These are phyloP conservation scores for Erysiphe neolycopersici DNA, from an alignment of 2,329 filamentous ascomycete species.

Conservation along the genomic window DNA sequence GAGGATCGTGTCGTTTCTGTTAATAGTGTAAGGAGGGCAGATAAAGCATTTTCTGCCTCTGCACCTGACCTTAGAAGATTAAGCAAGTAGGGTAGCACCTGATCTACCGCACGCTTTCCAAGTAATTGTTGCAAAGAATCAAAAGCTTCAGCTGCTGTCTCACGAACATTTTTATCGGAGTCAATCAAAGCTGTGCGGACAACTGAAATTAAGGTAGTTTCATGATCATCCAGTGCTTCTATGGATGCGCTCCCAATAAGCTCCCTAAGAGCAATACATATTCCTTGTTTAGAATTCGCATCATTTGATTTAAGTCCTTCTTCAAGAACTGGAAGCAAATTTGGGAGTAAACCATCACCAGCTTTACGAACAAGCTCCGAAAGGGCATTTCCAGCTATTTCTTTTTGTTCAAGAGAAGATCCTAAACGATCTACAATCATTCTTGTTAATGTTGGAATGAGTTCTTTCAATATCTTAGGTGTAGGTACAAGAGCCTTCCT, in stretches of 20 bases:
- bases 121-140: constrained; percentile 82
- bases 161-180: constrained; percentile 65
- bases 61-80: constrained; percentile 66
- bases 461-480: constrained; percentile 76
- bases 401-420: constrained; percentile 92
- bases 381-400: constrained; percentile 90
- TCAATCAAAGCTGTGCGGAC: constrained; percentile 84
- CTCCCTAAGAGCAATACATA: constrained; percentile 85
- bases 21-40: constrained; percentile 75
- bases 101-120: constrained; percentile 83
- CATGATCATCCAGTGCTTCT: constrained; percentile 77
- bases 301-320: constrained; percentile 79
- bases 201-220: constrained; percentile 83
- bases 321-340: constrained; percentile 69
- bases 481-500: constrained; percentile 24
- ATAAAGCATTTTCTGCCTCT: constrained; percentile 73
- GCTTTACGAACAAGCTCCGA: constrained; percentile 94
- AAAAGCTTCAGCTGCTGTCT: constrained; percentile 90
- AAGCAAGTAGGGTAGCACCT: constrained; percentile 79
- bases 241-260: constrained; percentile 70
- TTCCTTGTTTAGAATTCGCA: constrained; percentile 83
- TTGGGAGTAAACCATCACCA: constrained; percentile 75
- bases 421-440: constrained; percentile 82
- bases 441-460: constrained; percentile 82
- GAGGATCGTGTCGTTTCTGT: constrained; percentile 86